Base-by-base conservation (phyloP, 2,329 filamentous ascomycete genomes). In the Xylariaceae sp. region DNA sequence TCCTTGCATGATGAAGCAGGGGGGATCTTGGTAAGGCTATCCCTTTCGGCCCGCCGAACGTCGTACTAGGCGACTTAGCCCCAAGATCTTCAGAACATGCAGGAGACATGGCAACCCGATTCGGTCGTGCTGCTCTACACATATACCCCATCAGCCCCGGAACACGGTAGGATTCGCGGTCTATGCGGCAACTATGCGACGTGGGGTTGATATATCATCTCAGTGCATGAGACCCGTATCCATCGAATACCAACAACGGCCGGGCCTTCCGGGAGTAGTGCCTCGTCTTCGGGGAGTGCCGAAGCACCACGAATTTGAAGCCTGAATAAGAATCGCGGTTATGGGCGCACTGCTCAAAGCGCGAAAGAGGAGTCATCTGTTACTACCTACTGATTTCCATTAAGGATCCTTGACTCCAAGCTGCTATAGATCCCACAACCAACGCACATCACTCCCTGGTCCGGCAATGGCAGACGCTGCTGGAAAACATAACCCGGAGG, bases 1-100 rank as follows among this genome's bases (percentile, higher is more conserved):
- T 48, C 58, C 58, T 40, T 61, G 58, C 58, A 61, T 61, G 24
- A 51, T 46, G 46, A 50, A 47, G 41, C 29, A 44, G 44, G 46
- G 52, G 56, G 49, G 46, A 45, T 53, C 58, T 53, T 44, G 53
- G 49, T 47, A 56, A 48, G 29, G 40, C 52, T 37, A 33, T 17
- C 31, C 19, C 44, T 28, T 40, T 37, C 19, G 31, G 14, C 26
- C 23, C 11, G 37, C 23, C 14, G n/a, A 41, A 29, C 17, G 29
- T 34, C 23, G 26, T 19, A 31, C 8, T 28, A 53, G 16, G 47
- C 45, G 44, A 29, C 26, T 46, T 28, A 37, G 28, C 28, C 19
- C 43, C 28, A 31, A 28, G 49, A 56, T 50, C 39, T 36, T 36
- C 17, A 47, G 28, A 16, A n/a, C 9, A 47, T 21, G 8, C 19